Percentiles rank a stretch among this genome's conserved stretches.
These are phyloP conservation scores for Triticum turgidum DNA, from an alignment of 176 grass and related monocot species.

Conservation along the genomic window DNA sequence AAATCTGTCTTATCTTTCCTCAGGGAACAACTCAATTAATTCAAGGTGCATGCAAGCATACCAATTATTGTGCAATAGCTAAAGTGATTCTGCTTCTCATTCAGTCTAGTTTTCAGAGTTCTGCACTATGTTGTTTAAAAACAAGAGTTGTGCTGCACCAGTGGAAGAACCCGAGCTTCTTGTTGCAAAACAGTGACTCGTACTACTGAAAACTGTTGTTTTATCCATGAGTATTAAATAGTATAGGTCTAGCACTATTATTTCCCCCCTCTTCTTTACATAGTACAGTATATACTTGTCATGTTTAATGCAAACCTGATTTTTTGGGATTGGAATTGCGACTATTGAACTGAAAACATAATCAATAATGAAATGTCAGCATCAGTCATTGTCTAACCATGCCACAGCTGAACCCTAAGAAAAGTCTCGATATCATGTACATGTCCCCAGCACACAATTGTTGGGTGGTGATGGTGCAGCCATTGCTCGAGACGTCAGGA, in stretches of 20 bases:
- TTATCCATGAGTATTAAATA: slow-evolving; percentile 10
- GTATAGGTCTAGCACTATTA: not conserved
- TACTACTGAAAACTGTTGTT: slow-evolving; percentile 11
- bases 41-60: not conserved
- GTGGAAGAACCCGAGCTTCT: not conserved
- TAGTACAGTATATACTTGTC: not conserved
- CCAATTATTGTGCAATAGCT: slow-evolving; percentile 14
- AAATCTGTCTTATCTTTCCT: slow-evolving; percentile 28
- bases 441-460: slow-evolving; percentile 8
- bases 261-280: not conserved
- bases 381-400: slow-evolving; percentile 18
- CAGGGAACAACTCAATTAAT: not conserved
- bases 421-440: not conserved
- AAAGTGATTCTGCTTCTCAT: not conserved
- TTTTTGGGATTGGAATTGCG: not conserved
- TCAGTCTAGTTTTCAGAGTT: slow-evolving; percentile 43
- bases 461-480: slow-evolving; percentile 20
- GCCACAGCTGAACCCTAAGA: not conserved
- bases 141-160: not conserved
- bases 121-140: not conserved
- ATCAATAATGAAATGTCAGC: slow-evolving; percentile 1
- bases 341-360: slow-evolving; percentile 19
- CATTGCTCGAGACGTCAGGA: slow-evolving; percentile 28
- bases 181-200: not conserved
- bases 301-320: slow-evolving; percentile 15